Base-by-base conservation (phyloP, 2,329 filamentous ascomycete species). In the Aureobasidium sp. region DNA sequence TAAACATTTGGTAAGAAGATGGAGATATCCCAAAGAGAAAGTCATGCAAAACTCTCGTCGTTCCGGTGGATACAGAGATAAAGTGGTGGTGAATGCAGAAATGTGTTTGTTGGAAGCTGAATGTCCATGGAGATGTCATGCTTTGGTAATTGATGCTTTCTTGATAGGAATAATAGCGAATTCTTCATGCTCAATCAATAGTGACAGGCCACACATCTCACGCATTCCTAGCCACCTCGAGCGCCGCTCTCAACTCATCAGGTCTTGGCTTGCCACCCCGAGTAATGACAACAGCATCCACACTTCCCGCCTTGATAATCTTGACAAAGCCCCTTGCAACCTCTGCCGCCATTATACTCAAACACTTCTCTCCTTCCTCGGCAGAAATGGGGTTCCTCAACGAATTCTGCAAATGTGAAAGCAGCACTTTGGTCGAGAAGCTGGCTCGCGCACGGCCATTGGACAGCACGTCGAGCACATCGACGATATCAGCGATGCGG, bases 391-490 rank as follows among this genome's bases (percentile, higher is more conserved):
- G 78, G 48, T 71, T 78, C 36, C 78, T 70, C 57, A 79, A 71
- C n/a, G 76, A 78, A 56, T 74, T 72, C 64, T 77, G 78, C 17
- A 81, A 62, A 20, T 75, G 71, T 66, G 78, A 76, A 4, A 77
- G 64, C 15, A 80, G 67, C 1, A 74, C 70, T 3, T 70, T 69
- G 66, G 78, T 75, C 25, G 76, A 77, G 67, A 81, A 77, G n/a
- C 74, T 78, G 41, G 73, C 74, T 29, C 78, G 73, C 37, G 69
- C 63, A 51, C 67, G 69, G 15, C 63, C 67, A 2, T 73, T 74
- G 14, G 74, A 74, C 9, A 80, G 71, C 4, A 80, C 68, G 0
- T 74, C 74, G 2, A 81, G 69, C 2, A 79, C 73, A 2, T 73
- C 70, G 0, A 78, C 68, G 11, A 80, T 72, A 41, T 81, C 78